phyloP scores from a whole-genome alignment of 75 land plant species.

The Azolla pinnata region DNA sequence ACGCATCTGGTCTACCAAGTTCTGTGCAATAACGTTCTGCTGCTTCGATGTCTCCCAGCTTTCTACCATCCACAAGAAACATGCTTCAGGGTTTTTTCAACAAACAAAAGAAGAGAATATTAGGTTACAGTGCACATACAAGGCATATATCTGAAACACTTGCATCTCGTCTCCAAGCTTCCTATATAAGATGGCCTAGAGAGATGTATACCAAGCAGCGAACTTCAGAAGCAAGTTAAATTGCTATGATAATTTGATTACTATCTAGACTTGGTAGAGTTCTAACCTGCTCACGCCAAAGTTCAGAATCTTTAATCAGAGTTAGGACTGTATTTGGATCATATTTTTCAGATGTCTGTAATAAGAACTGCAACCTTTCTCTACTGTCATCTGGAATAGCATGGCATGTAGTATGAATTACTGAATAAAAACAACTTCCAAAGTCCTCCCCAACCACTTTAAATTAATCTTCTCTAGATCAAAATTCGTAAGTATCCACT shows the following conservation, averaged over 20 bases:
- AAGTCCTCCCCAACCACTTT: no score
- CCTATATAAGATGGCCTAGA: slow-evolving; percentile 80
- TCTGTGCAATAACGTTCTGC: slow-evolving; percentile 92
- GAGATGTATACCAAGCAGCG: no score
- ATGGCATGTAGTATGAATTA: no score
- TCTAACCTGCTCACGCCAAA: slow-evolving; percentile 90
- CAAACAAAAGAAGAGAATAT: neutral
- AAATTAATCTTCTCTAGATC: no score
- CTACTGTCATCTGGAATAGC: slow-evolving; percentile 26
- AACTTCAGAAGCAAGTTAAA: no score
- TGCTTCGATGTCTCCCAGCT: slow-evolving; percentile 89
- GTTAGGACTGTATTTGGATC: slow-evolving; percentile 81
- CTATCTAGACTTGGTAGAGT: no score
- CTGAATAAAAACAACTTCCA: no score
- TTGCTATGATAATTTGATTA: no score
- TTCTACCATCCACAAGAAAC: slow-evolving; percentile 33
- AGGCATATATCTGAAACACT: slow-evolving; percentile 81
- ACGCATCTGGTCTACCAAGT: slow-evolving; percentile 92
- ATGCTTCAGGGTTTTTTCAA: neutral
- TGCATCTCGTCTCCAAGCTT: slow-evolving; percentile 79
- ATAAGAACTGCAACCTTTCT: slow-evolving; percentile 63
- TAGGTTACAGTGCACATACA: slow-evolving; percentile 42
- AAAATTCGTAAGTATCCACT: no score
- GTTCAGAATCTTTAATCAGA: slow-evolving; percentile 68
- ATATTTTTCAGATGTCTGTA: slow-evolving; percentile 78